Evolutionary conservation across 2,329 filamentous ascomycete genomes (phyloP).

Genomic region (Aspergillus niger): DNA sequence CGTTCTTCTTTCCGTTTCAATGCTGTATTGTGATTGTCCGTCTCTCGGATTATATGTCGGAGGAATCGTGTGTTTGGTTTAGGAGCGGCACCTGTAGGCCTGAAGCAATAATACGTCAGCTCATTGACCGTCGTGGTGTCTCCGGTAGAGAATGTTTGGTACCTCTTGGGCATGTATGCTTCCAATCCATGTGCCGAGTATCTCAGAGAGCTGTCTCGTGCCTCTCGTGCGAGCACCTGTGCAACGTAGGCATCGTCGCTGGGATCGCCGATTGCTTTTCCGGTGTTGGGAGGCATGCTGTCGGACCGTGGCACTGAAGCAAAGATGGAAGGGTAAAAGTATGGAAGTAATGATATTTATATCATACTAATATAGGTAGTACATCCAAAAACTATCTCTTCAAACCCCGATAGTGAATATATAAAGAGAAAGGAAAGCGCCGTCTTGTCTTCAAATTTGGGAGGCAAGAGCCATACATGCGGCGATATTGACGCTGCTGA

Average conservation of each 20-base stretch:
- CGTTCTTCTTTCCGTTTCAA: constrained; percentile 80
- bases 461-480: not conserved
- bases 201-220: constrained; percentile 69
- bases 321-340: not conserved
- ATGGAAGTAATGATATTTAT: not conserved
- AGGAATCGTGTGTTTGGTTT: constrained; percentile 93
- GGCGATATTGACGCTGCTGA: constrained; percentile 2
- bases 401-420: not conserved
- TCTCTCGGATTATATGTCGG: constrained; percentile 82
- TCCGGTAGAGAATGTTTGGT: constrained; percentile 21
- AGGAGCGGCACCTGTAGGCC: constrained; percentile 66
- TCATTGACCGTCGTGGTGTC: not conserved
- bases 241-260: constrained; percentile 65
- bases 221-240: constrained; percentile 76
- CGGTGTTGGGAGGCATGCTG: constrained; percentile 31
- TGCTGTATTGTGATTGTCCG: constrained; percentile 84
- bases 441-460: not conserved
- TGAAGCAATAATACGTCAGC: constrained; percentile 37
- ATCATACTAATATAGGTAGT: not conserved
- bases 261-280: constrained; percentile 49
- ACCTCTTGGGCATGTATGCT: constrained; percentile 62
- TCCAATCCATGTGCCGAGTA: constrained; percentile 75
- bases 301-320: not conserved
- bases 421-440: constrained; percentile 1
- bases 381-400: not conserved